These are phyloP conservation scores for Oxyria digyna DNA, from an alignment of 148 eudicot genomes.

Conservation along the genomic window DNA sequence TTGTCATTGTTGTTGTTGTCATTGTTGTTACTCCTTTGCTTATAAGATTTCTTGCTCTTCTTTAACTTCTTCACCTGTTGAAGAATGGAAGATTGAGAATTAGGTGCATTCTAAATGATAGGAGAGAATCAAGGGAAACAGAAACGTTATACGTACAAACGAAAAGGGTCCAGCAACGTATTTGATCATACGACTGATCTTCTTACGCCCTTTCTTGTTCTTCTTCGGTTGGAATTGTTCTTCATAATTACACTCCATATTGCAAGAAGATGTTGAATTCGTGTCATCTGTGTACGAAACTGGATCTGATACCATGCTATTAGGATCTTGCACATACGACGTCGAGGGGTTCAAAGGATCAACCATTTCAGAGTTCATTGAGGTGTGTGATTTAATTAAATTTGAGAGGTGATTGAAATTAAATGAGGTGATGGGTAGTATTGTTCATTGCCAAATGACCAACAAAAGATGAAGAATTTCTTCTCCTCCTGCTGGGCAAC, in stretches of 20 bases:
- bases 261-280: background rate
- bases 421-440: background rate
- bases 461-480: conserved; percentile 9
- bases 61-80: background rate
- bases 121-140: background rate
- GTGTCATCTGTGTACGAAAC: background rate
- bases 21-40: background rate
- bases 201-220: background rate
- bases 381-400: background rate
- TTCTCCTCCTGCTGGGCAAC: conserved; percentile 6
- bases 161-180: background rate
- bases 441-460: background rate
- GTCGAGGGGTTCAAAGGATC: background rate
- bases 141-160: background rate
- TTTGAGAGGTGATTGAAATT: background rate
- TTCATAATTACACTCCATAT: background rate
- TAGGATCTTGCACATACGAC: background rate
- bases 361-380: background rate
- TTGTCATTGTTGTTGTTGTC: background rate
- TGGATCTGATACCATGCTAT: background rate
- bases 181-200: background rate
- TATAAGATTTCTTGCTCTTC: background rate
- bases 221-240: background rate
- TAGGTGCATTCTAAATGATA: too few species aligned
- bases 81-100: background rate